phyloP scores from a whole-genome alignment of 495 filamentous ascomycete species.

The Podospora pseudoanserina region DNA sequence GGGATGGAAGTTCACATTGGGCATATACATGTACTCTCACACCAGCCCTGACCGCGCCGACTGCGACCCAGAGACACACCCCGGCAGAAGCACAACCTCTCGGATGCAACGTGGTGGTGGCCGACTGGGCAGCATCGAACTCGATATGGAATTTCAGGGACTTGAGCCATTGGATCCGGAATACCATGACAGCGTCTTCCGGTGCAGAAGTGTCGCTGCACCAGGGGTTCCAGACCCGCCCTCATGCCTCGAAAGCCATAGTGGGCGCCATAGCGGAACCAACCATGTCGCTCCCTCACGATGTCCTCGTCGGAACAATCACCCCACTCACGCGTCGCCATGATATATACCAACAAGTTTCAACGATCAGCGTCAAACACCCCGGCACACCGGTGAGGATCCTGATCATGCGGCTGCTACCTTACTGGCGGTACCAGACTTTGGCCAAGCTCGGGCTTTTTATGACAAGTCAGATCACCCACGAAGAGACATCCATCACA shows the following conservation, averaged over 20 bases:
- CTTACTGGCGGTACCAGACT: neutral
- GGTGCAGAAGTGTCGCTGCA: neutral
- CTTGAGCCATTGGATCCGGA: constrained; percentile 7
- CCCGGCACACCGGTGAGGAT: neutral
- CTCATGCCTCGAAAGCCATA: neutral
- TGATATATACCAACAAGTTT: neutral
- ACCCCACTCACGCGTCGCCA: neutral
- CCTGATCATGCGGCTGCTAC: neutral
- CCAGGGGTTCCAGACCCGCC: neutral
- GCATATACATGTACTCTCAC: neutral
- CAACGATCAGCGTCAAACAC: neutral
- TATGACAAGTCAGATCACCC: neutral
- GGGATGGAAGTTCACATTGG: neutral
- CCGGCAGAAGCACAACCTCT: neutral
- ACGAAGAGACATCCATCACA: neutral
- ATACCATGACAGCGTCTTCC: constrained; percentile 1
- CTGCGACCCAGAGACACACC: neutral
- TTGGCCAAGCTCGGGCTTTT: neutral
- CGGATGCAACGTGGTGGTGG: constrained; percentile 16
- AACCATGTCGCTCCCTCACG: neutral
- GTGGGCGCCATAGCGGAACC: neutral
- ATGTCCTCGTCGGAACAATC: neutral
- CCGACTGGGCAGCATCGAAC: constrained; percentile 15
- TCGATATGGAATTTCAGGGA: constrained; percentile 9
- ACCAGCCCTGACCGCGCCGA: neutral